Evolutionary conservation across 805 yeast species (phyloP), one percentile per base, ranked within the genome.

Genomic region (Myxozyma vanderwaltii): DNA sequence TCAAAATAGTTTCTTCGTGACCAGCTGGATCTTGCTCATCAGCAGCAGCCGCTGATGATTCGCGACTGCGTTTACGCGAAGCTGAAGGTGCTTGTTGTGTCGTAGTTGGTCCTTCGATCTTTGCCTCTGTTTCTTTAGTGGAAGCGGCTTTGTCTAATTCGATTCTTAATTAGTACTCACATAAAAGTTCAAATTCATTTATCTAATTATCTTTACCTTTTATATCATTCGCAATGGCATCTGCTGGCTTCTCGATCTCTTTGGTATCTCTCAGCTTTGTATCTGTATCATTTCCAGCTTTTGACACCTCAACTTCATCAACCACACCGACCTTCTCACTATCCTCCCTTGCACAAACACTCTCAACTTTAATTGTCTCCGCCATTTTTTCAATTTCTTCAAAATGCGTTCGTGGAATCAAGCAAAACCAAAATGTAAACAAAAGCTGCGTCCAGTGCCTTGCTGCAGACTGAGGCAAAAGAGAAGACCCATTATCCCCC

Each of bases 51-150:
- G 52, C 21, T n/a, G 43, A 48, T 12, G 52, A 48, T 23, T 35
- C 41, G 4, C 52, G 52, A 24, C 44, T 27, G 19, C 52, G 52
- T 48, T 48, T 48, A 23, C 43, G 52, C 2, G 50, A 35, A 15
- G 19, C 35, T 21, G 48, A 3, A 6, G 50, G 26, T 13, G 39
- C 23, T 19, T 13, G 38, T 45, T 45, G 38, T 12, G 38, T 21
- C 1, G 19, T 47, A 3, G 10, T 10, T 27, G 40, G 36, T 19
- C 13, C 2, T 35, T 27, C 40, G 4, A 24, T 27, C 15, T 41
- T 33, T 13, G 43, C 17, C 26, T 43, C 49, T n/a, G 35, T 23
- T 4, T 19, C 52, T 17, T 15, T 6, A 6, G 13, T 31, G 12
- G 29, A 13, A 17, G 50, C 17, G 3, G 50, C 24, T 15, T 38